Percentiles rank a stretch among this genome's conserved stretches.
These are phyloP conservation scores for Candida argentea DNA, from an alignment of 805 yeast genomes.

Conservation along the genomic window DNA sequence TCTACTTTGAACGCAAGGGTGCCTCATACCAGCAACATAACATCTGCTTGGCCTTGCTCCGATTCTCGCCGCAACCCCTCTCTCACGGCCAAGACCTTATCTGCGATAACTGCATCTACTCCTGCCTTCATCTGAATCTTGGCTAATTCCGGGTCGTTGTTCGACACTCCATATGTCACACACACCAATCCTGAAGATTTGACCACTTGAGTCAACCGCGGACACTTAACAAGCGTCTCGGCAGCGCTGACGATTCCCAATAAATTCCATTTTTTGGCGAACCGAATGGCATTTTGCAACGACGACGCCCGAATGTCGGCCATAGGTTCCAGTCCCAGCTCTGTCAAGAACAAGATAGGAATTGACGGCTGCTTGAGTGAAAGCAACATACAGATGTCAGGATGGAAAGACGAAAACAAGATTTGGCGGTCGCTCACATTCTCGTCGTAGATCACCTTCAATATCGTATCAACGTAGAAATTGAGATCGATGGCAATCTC, in stretches of 20 bases:
- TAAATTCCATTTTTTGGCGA: slow-evolving; percentile 83
- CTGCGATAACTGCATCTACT: slow-evolving; percentile 97
- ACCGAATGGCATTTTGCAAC: slow-evolving; percentile 82
- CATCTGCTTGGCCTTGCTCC: too few relatives aligned
- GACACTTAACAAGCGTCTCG: slow-evolving; percentile 76
- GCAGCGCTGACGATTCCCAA: slow-evolving; percentile 90
- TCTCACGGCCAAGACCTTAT: slow-evolving; percentile 87
- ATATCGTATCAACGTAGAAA: slow-evolving; percentile 79
- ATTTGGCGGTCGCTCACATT: slow-evolving; percentile 73
- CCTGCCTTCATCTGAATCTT: slow-evolving; percentile 85
- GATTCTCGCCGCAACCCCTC: slow-evolving; percentile 54
- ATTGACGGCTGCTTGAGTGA: slow-evolving; percentile 89
- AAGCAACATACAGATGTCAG: slow-evolving; percentile 78
- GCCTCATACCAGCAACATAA: too few relatives aligned
- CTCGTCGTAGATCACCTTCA: slow-evolving; percentile 66
- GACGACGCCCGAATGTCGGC: slow-evolving; percentile 85
- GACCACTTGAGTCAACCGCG: slow-evolving; percentile 83
- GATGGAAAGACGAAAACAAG: slow-evolving; percentile 88
- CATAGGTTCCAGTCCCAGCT: slow-evolving; percentile 77
- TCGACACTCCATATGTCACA: slow-evolving; percentile 79
- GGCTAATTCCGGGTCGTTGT: slow-evolving; percentile 78
- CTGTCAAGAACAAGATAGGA: slow-evolving; percentile 85
- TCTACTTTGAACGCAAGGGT: too few relatives aligned
- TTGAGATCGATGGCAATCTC: slow-evolving; percentile 76
- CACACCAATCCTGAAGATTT: slow-evolving; percentile 87